Percentiles rank a stretch among this genome's conserved stretches.
These are phyloP conservation scores for Rhizophagus clarus DNA, from an alignment of 192 early-diverging fungal genomes.

Conservation along the genomic window DNA sequence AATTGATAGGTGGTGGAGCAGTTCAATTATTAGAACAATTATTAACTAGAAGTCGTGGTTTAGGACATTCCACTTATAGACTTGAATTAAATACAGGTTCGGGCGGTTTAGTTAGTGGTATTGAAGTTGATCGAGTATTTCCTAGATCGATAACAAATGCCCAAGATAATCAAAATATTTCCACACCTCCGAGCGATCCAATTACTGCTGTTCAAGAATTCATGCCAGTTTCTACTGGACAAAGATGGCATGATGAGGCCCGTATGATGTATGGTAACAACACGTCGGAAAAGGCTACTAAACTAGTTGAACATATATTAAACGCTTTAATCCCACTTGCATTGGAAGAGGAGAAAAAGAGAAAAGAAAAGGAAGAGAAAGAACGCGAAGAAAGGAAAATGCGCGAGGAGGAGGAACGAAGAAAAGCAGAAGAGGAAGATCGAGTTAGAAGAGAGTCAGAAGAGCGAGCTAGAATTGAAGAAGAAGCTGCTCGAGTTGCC, in stretches of 20 bases:
- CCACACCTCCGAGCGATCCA: slow-evolving; percentile 37
- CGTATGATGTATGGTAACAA: slow-evolving; percentile 73
- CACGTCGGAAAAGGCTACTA: slow-evolving; percentile 60
- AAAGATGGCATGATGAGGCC: slow-evolving; percentile 89
- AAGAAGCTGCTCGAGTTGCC: slow-evolving; percentile 18
- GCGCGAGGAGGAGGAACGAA: slow-evolving; percentile 60
- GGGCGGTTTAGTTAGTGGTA: slow-evolving; percentile 37
- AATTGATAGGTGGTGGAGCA: slow-evolving; percentile 62
- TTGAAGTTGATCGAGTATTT: slow-evolving; percentile 40
- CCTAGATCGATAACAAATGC: slow-evolving; percentile 11
- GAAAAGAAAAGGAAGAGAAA: slow-evolving; percentile 56
- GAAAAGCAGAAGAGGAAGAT: slow-evolving; percentile 38
- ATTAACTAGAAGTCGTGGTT: slow-evolving; percentile 39
- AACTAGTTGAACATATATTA: slow-evolving; percentile 63
- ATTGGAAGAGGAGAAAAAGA: slow-evolving; percentile 64
- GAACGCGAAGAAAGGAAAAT: slow-evolving; percentile 47
- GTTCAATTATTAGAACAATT: slow-evolving; percentile 56
- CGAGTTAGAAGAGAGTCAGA: slow-evolving; percentile 48
- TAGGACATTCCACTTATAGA: slow-evolving; percentile 38
- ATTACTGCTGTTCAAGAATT: slow-evolving; percentile 69
- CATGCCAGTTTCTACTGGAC: slow-evolving; percentile 65
- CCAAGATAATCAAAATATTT: slow-evolving; percentile 30
- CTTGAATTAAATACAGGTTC: slow-evolving; percentile 41
- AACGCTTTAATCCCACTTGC: slow-evolving; percentile 78
- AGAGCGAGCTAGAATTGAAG: slow-evolving; percentile 37